phyloP scores from a whole-genome alignment of 1,139 yeast genomes.

The Petasospora fabianii region DNA sequence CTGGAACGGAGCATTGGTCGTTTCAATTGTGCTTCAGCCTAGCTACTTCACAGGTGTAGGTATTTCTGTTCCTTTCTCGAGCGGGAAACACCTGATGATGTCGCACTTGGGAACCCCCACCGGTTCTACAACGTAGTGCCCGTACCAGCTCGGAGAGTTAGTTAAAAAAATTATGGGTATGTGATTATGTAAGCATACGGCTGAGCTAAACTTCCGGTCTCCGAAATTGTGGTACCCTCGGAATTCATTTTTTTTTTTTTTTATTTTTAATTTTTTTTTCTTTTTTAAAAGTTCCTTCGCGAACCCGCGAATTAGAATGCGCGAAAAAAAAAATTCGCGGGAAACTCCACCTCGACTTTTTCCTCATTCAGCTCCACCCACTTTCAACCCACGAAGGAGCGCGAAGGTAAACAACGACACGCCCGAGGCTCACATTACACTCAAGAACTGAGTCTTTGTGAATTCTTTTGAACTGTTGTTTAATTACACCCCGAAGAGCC shows the following conservation, averaged over 20 bases:
- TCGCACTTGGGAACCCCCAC: not conserved
- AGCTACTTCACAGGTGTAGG: too few relatives aligned
- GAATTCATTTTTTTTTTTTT: too few relatives aligned
- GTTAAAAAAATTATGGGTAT: too few relatives aligned
- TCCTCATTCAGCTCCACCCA: conserved; percentile 7
- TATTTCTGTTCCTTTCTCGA: not conserved
- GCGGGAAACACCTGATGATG: not conserved
- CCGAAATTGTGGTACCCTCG: too few relatives aligned
- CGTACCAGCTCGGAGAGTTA: too few relatives aligned
- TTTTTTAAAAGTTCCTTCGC: too few relatives aligned
- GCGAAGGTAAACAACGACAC: conserved; percentile 8
- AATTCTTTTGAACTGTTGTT: not conserved
- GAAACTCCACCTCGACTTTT: conserved; percentile 11
- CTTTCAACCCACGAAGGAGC: not conserved
- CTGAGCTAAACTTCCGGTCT: too few relatives aligned
- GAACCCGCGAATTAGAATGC: conserved; percentile 10
- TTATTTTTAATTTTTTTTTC: too few relatives aligned
- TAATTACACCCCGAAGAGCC: too few relatives aligned
- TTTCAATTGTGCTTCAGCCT: not conserved
- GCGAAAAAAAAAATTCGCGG: conserved; percentile 7
- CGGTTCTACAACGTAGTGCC: too few relatives aligned
- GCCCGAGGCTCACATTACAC: not conserved
- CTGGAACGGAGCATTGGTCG: conserved; percentile 1
- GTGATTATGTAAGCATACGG: not conserved
- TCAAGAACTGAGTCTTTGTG: not conserved